Percentiles rank a stretch among this genome's conserved stretches.
phyloP scores from a whole-genome alignment of 2,329 filamentous ascomycete species.

The Emergomyces africanus region DNA sequence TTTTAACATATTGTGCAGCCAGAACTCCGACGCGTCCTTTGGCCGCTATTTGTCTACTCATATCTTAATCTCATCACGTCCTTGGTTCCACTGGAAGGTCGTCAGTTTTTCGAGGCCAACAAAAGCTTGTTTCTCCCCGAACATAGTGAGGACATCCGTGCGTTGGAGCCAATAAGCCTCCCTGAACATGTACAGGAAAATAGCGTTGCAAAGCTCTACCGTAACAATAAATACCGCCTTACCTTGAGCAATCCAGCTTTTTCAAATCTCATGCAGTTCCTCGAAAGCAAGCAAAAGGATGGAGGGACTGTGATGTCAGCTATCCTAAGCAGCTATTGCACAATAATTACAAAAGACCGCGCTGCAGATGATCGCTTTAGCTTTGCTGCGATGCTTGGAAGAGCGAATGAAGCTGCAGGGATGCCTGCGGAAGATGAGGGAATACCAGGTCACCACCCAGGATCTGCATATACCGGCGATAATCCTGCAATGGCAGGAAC shows the following conservation, averaged over 20 bases:
- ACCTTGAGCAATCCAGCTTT: conserved; percentile 79
- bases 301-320: conserved; percentile 68
- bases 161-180: conserved; percentile 59
- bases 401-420: conserved; percentile 41
- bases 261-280: conserved; percentile 69
- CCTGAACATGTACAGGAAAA: conserved; percentile 70
- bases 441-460: conserved; percentile 54
- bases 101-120: conserved; percentile 58
- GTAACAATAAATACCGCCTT: conserved; percentile 75
- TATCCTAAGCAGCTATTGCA: conserved; percentile 52
- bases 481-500: conserved; percentile 45
- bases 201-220: conserved; percentile 65
- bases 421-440: conserved; percentile 55
- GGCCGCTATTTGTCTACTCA: conserved; percentile 91
- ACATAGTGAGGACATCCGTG: conserved; percentile 67
- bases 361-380: conserved; percentile 45
- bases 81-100: conserved; percentile 58
- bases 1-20: conserved; percentile 40
- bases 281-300: conserved; percentile 73
- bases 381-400: conserved; percentile 46
- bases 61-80: conserved; percentile 68
- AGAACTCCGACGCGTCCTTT: conserved; percentile 75
- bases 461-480: conserved; percentile 47
- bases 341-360: conserved; percentile 47
- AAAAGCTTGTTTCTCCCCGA: conserved; percentile 59